Evolutionary conservation across 257 asterid genomes (phyloP), one percentile per base, ranked within the genome.

Genomic region (Salvia rosmarinus): DNA sequence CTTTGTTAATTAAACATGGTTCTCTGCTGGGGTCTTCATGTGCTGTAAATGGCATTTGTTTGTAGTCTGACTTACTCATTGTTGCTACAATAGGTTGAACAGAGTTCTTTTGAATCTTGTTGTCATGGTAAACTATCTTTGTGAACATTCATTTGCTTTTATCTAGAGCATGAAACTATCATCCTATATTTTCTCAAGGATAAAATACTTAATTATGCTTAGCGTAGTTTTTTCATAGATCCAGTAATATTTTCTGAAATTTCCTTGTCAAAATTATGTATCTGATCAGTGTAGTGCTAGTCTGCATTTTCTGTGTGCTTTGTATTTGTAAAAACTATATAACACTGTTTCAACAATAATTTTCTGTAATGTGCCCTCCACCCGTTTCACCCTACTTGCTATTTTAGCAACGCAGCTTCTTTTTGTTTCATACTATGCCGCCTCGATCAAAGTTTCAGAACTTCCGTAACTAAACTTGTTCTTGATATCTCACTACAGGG

Each of bases 401-500:
- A 9, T 10, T 16, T 35, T 35, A 30, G 6, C 57, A 6, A 23
- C 43, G 60, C 0, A 37, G 4, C 1, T 5, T 42, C 0, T 16
- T 44, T 6, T 0, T 46, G 1, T 19, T 3, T 43, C 5, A 1
- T 16, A 17, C 4, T 34, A 5, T 8, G 16, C 43, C 4, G 2
- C 50, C 28, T 21, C 4, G 0, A 6, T 54, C 10, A 32, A 2
- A 25, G 2, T 59, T 23, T 2, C 3, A 20, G 13, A 5, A 8
- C 1, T 6, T 34, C 14, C 4, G 21, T 30, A 37, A 10, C 57
- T 71, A 12, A n/a, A 16, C 19, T 13, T 20, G 37, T 11, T 43
- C 4, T 59, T 2, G 2, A 23, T 21, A 3, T 20, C 25, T 5
- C 0, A 42, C 14, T 51, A 5, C 61, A 81, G 85, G 85, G 85